Base-by-base conservation (phyloP, 2,329 filamentous ascomycete genomes). In the Purpureocillium lavendulum region DNA sequence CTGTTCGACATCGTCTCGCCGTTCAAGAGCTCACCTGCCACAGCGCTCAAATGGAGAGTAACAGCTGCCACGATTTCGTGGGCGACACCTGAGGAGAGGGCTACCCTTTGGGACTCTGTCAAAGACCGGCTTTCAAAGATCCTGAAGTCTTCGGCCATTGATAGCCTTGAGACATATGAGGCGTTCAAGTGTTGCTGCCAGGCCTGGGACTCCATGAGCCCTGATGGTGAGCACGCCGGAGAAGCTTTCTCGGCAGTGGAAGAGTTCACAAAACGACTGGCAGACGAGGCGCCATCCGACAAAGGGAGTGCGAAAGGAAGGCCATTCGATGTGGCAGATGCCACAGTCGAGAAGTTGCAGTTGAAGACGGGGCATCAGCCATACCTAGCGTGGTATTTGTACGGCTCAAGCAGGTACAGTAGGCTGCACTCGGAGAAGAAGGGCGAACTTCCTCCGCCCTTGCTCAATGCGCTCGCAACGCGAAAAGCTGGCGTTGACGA, bases 31-130 rank as follows among this genome's bases (percentile, higher is more conserved):
- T 58, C 57, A 9, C 51, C 54, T 6, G 44, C 47, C 4, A 42
- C 57, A 7, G 57, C 63, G 1, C 42, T 68, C n/a, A 64, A 61
- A 34, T 69, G 66, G 66, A 56, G 59, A 13, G 56, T 65, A 21
- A 49, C 64, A 29, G 58, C 62, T 9, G 58, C 50, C 36, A 55
- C 58, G 2, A 47, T 64, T 2, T 52, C 54, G 0, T 69, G 64
- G 63, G 46, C 54, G 28, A 41, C 49, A 3, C 49, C 54, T 2
- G 44, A 53, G n/a, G 50, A 57, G 10, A 52, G 57, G 30, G 30
- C 45, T 9, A 49, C 51, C 13, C 50, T 65, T 13, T 67, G 64
- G 64, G 36, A 32, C 10, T 39, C 44, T 4, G 49, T 62, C 5
- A 59, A 61, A 32, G 47, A 50, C n/a, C 52, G 54, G 15, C 30